These are phyloP conservation scores for Exophiala spinifera DNA, from an alignment of 2,329 filamentous ascomycete species.

Conservation along the genomic window DNA sequence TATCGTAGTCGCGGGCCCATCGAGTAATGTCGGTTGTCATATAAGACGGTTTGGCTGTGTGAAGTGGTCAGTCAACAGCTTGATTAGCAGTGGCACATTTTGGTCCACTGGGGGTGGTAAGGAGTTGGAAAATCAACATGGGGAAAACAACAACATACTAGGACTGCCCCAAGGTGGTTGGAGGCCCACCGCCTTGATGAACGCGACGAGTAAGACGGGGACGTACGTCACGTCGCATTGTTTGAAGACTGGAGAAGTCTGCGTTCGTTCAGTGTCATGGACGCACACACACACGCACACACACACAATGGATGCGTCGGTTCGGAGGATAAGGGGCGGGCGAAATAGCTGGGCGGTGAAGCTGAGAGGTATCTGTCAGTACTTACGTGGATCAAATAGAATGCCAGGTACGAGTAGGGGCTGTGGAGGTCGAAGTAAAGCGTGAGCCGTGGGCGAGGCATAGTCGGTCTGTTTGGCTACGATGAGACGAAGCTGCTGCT, in stretches of 20 bases:
- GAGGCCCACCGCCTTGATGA: constrained; percentile 57
- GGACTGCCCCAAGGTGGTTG: constrained; percentile 54
- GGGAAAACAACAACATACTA: constrained; percentile 4
- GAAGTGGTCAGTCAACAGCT: neutral
- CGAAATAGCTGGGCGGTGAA: neutral
- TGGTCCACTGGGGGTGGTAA: neutral
- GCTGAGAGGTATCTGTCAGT: no score
- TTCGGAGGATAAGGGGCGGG: no score
- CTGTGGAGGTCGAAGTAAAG: constrained; percentile 59
- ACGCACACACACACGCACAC: no score
- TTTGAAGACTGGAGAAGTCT: constrained; percentile 57
- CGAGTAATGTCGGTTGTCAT: constrained; percentile 53
- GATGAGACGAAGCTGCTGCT: no score
- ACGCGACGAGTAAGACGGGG: constrained; percentile 58
- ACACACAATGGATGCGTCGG: no score
- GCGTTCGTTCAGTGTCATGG: constrained; percentile 13
- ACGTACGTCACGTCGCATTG: constrained; percentile 56
- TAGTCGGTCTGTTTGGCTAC: constrained; percentile 25
- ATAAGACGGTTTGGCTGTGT: constrained; percentile 58
- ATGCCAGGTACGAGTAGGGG: constrained; percentile 60
- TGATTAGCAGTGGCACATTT: no score
- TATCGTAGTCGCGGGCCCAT: constrained; percentile 51
- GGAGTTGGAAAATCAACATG: no score
- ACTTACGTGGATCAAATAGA: constrained; percentile 53
- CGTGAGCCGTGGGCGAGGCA: constrained; percentile 51